Base-by-base conservation (phyloP, 2,329 filamentous ascomycete genomes). In the Diaporthe ilicicola region DNA sequence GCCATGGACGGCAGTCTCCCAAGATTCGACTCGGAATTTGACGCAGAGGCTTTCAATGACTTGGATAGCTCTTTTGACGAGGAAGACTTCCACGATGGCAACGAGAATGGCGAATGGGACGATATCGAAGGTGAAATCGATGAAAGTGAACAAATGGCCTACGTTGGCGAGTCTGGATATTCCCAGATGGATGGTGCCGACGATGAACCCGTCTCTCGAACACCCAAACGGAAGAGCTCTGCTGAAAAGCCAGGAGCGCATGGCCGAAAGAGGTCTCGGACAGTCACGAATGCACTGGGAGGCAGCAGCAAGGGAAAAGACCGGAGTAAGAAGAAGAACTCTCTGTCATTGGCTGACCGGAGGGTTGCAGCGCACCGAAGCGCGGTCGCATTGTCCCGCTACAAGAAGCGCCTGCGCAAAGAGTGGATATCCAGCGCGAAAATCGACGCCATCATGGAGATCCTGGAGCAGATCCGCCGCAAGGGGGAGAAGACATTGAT, bases 351-450 rank as follows among this genome's bases (percentile, higher is more conserved):
- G 8, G 76, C 74, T 5, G 74, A 74, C 4, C 72, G 78, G 27
- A 78, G 77, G 42, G 75, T 74, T 53, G 75, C 74, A 10, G 75
- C 74, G 29, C 72, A 71, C 55, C 75, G 39, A 6, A 79, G 74
- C 59, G 73, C 74, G 4, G 71, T 72, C 29, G 77, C 76, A 7
- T 78, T 76, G 50, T 73, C 73, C 24, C 74, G 74, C 19, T 79
- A 78, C 67, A 64, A 77, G 46, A 73, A 72, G 8, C 71, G 70
- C 19, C 74, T 80, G 3, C 73, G 75, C 54, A 70, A 74, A 44
- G 74, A 78, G 17, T 80, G 73, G 67, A 76, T 77, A 34, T 70
- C 77, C 2, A 80, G 79, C 61, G 76, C 77, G 4, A 80, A 80
- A 59, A 77, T 75, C 39, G 74, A 76, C 46, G 78, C 76, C 68